Base-by-base conservation (phyloP, 768 basidiomycete genomes). In the Lactarius sanguifluus region DNA sequence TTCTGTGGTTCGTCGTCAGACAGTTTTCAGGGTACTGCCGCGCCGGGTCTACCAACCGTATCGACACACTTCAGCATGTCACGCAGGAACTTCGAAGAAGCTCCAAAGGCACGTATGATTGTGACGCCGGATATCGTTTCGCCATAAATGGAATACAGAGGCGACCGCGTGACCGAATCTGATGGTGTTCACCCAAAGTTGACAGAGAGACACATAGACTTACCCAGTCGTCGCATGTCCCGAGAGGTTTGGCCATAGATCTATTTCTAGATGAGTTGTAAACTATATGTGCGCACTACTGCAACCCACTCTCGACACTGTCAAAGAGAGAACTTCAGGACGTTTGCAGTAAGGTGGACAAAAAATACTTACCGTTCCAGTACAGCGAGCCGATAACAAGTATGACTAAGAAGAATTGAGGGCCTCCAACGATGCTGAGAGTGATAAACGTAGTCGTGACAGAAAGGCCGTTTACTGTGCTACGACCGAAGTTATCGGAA, bases 21-120 rank as follows among this genome's bases (percentile, higher is more conserved):
- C 61, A 3, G 2, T 52, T 43, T 28, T 32, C 23, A 38, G 45
- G 43, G 7, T 57, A 57, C 54, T 34, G n/a, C 13, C 6, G 28
- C 8, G n/a, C n/a, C n/a, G 8, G 64, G 47, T 47, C 57, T 45
- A 77, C 87, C 41, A 90, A 77, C 87, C 41, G 90, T 92, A 73
- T 94, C 92, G 25, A 90, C 89, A 67, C 86, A 90, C 61, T 85
- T 83, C 13, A 92, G 79, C 91, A 94, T 92, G 70, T 93, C 92
- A 61, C 91, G 80, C 69, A 94, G 76, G 75, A 93, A 92, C 73
- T 93, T 92, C 45, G 92, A 90, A 36, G 90, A 87, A 12, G 92
- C 92, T 16, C 94, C 94, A 73, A 94, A 97, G 0, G 94, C 89
- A 54, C 94, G 88, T 34, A 94, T 76, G 57, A 84, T 81, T 7